These are phyloP conservation scores for Pichia californica DNA, from an alignment of 805 yeast genomes.

Conservation along the genomic window DNA sequence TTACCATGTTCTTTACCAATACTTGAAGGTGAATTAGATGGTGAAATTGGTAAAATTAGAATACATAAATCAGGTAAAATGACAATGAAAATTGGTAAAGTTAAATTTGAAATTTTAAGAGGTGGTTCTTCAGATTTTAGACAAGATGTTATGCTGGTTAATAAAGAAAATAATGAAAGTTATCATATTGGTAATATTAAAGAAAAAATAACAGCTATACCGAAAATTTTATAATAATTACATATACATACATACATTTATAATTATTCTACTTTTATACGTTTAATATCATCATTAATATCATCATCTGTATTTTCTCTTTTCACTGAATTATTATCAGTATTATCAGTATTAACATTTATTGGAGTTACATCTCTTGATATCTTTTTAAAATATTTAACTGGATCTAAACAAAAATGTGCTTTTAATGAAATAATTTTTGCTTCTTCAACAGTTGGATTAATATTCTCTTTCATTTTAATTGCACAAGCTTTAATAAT, in stretches of 20 bases:
- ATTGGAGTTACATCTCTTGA: neutral
- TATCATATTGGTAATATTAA: conserved; percentile 48
- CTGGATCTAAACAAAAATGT: conserved; percentile 57
- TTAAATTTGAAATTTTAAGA: conserved; percentile 57
- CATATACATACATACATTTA: neutral
- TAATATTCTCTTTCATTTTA: conserved; percentile 34
- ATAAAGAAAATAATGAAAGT: conserved; percentile 34
- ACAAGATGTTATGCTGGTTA: conserved; percentile 58
- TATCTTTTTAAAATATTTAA: conserved; percentile 23
- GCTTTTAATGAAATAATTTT: conserved; percentile 57
- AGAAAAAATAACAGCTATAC: conserved; percentile 54
- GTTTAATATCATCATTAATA: neutral
- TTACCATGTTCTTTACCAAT: conserved; percentile 26
- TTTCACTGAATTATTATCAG: neutral
- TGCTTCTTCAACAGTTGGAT: conserved; percentile 56
- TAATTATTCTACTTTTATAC: neutral
- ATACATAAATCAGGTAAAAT: conserved; percentile 80
- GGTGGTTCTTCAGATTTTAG: conserved; percentile 66
- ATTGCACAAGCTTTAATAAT: conserved; percentile 45
- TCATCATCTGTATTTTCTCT: neutral
- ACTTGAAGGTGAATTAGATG: conserved; percentile 30
- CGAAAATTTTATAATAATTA: conserved; percentile 25
- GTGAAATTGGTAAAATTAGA: conserved; percentile 67
- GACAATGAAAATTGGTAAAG: conserved; percentile 66
- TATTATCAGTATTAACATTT: neutral